These are phyloP conservation scores for Rhizopogon rudus DNA, from an alignment of 768 basidiomycete genomes.

Conservation along the genomic window DNA sequence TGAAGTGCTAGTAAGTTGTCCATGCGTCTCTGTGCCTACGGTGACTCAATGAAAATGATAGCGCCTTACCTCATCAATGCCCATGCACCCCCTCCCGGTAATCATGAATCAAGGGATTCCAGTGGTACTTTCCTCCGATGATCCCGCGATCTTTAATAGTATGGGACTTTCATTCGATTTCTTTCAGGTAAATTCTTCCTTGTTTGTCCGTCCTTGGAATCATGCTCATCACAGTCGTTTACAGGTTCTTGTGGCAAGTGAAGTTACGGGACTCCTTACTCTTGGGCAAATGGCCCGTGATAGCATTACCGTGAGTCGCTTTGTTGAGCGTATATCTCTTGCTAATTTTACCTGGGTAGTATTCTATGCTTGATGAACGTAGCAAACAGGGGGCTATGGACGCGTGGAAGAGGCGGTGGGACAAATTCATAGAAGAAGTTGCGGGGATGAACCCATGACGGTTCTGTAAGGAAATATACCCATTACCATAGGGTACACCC, in stretches of 20 bases:
- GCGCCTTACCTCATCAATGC: slow-evolving; percentile 74
- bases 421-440: slow-evolving; percentile 35
- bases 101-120: slow-evolving; percentile 67
- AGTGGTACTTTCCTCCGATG: slow-evolving; percentile 66
- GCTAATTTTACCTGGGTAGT: slow-evolving; percentile 24
- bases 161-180: slow-evolving; percentile 74
- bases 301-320: slow-evolving; percentile 45
- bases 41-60: slow-evolving; percentile 16
- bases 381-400: slow-evolving; percentile 39
- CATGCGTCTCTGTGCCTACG: not conserved
- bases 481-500: too few relatives aligned
- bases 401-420: slow-evolving; percentile 45
- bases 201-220: not conserved
- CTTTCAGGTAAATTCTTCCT: slow-evolving; percentile 46
- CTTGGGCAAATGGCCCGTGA: slow-evolving; percentile 57
- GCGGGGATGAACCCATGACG: slow-evolving; percentile 15
- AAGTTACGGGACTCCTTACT: slow-evolving; percentile 56
- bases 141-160: slow-evolving; percentile 68
- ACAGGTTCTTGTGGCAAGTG: slow-evolving; percentile 59
- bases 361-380: slow-evolving; percentile 41
- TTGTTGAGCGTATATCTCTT: not conserved
- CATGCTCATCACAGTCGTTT: not conserved
- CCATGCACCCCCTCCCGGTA: slow-evolving; percentile 64
- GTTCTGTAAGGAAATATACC: slow-evolving; percentile 5
- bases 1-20: slow-evolving; percentile 52